These are phyloP conservation scores for Apocynum venetum DNA, from an alignment of 257 asterid genomes.

Conservation along the genomic window DNA sequence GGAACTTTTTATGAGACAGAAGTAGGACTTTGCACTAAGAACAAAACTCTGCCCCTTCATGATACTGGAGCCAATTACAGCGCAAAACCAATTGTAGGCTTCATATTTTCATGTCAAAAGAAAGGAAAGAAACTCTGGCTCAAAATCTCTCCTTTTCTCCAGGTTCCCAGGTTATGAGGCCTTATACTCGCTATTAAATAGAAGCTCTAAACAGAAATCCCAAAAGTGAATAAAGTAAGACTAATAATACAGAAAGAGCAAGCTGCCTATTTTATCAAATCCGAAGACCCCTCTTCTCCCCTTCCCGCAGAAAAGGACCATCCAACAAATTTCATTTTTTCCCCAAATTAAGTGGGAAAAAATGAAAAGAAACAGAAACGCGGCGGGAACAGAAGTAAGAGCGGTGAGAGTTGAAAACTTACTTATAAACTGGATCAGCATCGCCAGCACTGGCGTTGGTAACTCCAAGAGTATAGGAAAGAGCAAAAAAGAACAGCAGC, in stretches of 20 bases:
- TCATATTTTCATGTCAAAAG: background rate
- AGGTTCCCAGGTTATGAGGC: background rate
- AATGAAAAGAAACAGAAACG: background rate
- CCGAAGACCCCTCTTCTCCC: background rate
- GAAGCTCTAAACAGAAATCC: background rate
- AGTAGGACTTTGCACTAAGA: background rate
- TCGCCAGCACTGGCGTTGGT: conserved; percentile 65
- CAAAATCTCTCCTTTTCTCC: background rate
- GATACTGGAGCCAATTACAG: background rate
- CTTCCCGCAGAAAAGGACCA: background rate
- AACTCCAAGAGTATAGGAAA: conserved; percentile 37
- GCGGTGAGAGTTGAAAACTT: conserved; percentile 2
- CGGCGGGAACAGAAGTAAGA: background rate
- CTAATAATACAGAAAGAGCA: background rate
- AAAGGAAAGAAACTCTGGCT: background rate
- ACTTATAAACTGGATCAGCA: conserved; percentile 75
- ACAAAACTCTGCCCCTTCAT: background rate
- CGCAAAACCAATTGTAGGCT: background rate
- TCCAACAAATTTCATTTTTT: background rate
- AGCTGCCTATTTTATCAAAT: background rate
- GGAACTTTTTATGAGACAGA: background rate
- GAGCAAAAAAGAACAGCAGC: conserved; percentile 32
- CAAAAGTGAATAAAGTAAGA: background rate
- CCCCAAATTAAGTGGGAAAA: background rate
- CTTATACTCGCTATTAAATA: background rate